These are phyloP conservation scores for Croton setiger DNA, from an alignment of 441 rosid species.

Conservation along the genomic window DNA sequence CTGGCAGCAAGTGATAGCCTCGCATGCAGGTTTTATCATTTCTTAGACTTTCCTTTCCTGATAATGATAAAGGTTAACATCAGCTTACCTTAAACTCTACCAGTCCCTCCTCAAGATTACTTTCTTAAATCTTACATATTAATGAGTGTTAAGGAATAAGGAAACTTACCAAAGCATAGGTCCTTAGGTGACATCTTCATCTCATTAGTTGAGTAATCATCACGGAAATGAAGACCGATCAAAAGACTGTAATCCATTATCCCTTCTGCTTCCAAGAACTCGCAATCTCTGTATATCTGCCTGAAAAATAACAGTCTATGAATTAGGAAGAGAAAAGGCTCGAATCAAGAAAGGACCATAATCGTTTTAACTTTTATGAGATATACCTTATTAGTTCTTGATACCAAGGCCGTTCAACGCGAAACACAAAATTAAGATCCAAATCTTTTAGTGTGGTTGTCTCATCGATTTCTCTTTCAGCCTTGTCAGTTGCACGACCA, in stretches of 20 bases:
- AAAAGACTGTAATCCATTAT: slow-evolving; percentile 97
- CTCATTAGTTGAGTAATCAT: slow-evolving; percentile 63
- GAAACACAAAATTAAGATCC: slow-evolving; percentile 83
- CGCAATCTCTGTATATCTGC: slow-evolving; percentile 84
- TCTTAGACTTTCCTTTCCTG: slow-evolving; percentile 23
- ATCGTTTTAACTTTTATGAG: not conserved
- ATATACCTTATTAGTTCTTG: slow-evolving; percentile 76
- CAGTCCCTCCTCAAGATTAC: not conserved
- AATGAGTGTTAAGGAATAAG: not conserved
- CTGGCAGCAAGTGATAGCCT: slow-evolving; percentile 58
- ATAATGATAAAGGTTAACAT: slow-evolving; percentile 14
- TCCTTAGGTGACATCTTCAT: slow-evolving; percentile 59
- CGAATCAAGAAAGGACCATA: not conserved
- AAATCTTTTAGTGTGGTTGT: slow-evolving; percentile 91
- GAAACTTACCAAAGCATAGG: slow-evolving; percentile 33
- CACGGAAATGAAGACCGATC: slow-evolving; percentile 84
- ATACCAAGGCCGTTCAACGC: slow-evolving; percentile 64
- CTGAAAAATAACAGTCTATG: slow-evolving; percentile 28
- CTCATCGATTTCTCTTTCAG: slow-evolving; percentile 75
- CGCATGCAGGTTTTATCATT: slow-evolving; percentile 39
- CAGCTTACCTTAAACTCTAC: not conserved
- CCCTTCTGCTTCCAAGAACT: slow-evolving; percentile 85
- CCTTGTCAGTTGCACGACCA: slow-evolving; percentile 80
- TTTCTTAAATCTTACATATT: not conserved
- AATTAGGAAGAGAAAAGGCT: not conserved